phyloP scores from a whole-genome alignment of 768 basidiomycete genomes.

The Tricholoma terreum region DNA sequence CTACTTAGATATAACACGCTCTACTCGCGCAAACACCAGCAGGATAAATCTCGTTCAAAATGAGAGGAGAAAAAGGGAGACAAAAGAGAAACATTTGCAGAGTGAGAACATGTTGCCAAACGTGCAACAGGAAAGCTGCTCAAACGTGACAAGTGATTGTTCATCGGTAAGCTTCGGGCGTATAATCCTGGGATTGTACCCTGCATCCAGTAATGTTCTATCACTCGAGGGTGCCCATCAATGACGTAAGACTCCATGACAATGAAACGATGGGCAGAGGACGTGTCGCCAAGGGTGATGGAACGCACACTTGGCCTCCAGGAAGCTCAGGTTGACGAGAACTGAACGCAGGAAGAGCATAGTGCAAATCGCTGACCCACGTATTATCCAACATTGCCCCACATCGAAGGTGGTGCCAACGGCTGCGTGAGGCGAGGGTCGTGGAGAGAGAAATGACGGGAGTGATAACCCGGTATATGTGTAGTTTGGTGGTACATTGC shows the following conservation, averaged over 20 bases:
- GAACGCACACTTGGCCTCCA: background rate
- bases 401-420: conserved; percentile 28
- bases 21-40: background rate
- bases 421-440: conserved; percentile 26
- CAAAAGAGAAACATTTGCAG: background rate
- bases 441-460: conserved; percentile 27
- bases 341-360: background rate
- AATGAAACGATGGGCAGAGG: background rate
- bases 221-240: conserved; percentile 2
- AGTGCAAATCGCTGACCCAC: background rate
- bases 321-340: background rate
- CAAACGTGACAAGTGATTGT: background rate
- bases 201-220: background rate
- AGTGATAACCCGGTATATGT: conserved; percentile 20
- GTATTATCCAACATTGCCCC: conserved; percentile 32
- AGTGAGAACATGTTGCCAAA: background rate
- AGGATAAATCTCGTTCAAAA: background rate
- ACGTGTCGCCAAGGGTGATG: background rate
- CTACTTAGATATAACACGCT: background rate
- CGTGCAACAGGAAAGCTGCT: background rate
- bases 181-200: background rate
- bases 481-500: conserved; percentile 18
- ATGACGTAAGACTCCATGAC: background rate
- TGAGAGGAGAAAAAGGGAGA: background rate
- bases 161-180: conserved; percentile 1